Evolutionary conservation across 2,329 filamentous ascomycete genomes (phyloP).

Genomic region (Ceratocystis destructans): DNA sequence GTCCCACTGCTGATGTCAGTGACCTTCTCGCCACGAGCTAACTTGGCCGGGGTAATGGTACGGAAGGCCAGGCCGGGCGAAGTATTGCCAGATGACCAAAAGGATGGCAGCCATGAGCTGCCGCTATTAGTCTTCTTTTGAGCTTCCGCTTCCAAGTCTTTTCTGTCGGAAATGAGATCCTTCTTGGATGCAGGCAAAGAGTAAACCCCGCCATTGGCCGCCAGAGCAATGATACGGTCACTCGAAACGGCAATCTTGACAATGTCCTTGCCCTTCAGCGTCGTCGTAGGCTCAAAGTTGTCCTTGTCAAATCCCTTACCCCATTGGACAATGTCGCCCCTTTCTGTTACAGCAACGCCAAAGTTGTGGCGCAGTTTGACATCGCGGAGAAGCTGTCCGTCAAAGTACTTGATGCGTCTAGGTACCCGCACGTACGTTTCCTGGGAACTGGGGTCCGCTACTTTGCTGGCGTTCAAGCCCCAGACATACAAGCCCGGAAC

Average conservation of each 20-base stretch:
- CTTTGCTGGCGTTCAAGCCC: conserved; percentile 74
- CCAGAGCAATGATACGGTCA: conserved; percentile 71
- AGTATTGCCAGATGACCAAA: conserved; percentile 40
- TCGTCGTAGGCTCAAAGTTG: conserved; percentile 50
- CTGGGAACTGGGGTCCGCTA: conserved; percentile 71
- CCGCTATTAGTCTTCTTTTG: conserved; percentile 24
- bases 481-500: conserved; percentile 85
- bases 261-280: conserved; percentile 70
- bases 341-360: conserved; percentile 75
- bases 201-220: conserved; percentile 63
- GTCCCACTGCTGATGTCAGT: conserved; percentile 61
- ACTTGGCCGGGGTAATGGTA: conserved; percentile 48
- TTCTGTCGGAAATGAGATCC: conserved; percentile 54
- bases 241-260: conserved; percentile 61
- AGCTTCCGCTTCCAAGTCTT: conserved; percentile 34
- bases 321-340: conserved; percentile 86
- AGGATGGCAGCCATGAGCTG: conserved; percentile 51
- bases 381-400: conserved; percentile 71
- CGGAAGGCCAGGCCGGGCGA: conserved; percentile 52
- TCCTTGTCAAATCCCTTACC: conserved; percentile 59
- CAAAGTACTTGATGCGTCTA: conserved; percentile 64
- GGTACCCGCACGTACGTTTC: conserved; percentile 70
- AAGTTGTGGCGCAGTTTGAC: conserved; percentile 72
- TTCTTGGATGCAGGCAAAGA: conserved; percentile 63
- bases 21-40: conserved; percentile 59